Conservation (phyloP, 768 basidiomycete genomes). For the Lactifluus pinguis region DNA sequence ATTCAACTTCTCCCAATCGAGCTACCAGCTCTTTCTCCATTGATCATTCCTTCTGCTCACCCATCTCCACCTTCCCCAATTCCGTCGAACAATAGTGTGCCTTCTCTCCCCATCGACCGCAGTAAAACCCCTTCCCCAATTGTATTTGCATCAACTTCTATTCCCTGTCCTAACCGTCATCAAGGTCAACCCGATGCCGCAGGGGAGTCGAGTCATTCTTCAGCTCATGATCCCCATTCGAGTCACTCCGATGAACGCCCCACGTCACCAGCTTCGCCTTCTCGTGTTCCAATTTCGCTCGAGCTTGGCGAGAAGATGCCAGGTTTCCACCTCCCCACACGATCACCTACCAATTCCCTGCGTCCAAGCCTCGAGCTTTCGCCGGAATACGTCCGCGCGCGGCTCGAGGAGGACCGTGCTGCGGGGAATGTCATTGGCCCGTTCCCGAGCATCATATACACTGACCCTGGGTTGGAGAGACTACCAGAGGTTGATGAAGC, state of each 20-base stretch:
- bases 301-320: conserved; percentile 1
- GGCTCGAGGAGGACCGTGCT: conserved; percentile 1
- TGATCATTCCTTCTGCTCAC: neutral
- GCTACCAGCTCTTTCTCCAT: neutral
- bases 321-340: conserved; percentile 12
- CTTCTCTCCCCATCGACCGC: neutral
- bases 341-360: neutral
- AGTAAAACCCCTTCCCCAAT: conserved; percentile 14
- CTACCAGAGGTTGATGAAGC: conserved; percentile 8
- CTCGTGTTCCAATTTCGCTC: conserved; percentile 8
- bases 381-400: conserved; percentile 5
- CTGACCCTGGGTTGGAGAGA: neutral
- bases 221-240: neutral
- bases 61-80: neutral
- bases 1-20: neutral
- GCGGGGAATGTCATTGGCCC: neutral
- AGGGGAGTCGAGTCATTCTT: neutral
- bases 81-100: neutral
- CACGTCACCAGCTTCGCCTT: conserved; percentile 3
- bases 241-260: neutral
- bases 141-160: conserved; percentile 5
- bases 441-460: neutral
- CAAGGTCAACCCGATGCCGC: neutral
- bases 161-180: neutral
- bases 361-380: conserved; percentile 11